Evolutionary conservation across 2,329 filamentous ascomycete species (phyloP), one percentile per base, ranked within the genome.

Genomic region (Didymosphaeria variabile): DNA sequence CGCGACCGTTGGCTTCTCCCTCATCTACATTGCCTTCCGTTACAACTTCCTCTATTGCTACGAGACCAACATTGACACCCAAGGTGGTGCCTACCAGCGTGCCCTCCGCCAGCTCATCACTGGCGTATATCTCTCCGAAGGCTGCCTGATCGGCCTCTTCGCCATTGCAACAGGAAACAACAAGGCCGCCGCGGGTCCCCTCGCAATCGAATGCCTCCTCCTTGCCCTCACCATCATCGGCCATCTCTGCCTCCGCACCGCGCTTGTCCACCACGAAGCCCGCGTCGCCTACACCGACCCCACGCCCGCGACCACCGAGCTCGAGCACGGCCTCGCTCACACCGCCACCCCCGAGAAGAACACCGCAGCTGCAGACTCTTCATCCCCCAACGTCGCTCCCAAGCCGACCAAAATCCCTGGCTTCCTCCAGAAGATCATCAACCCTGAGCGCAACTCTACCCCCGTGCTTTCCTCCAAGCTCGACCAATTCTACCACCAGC

Each of bases 11-110:
- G 81, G 82, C 17, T 72, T 84, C 31, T 69, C 67, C 34, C 73
- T 84, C 8, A 77, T 82, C 61, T 84, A 83, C 69, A 62, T 83
- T 45, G 81, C 79, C 55, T 84, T 81, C 70, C 79, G 81, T 19
- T 84, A 84, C 75, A 83, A 82, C 61, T 75, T 83, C 64, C 77
- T 84, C 12, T 84, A 82, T 66, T 80, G 82, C 13, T 81, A 81
- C 67, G 80, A 80, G 61, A 80, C 80, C 59, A 66, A 76, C 42
- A 76, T 82, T 55, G 82, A 84, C 61, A 84, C 82, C 31, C 79
- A 80, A 63, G 82, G 82, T 44, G 77, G 77, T 17, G 77, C 78
- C 2, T 84, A 84, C 67, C 77, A 79, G 56, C 79, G 80, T 29
- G 82, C 82, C 5, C 63, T 84, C 29, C 78, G 81, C 59, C 82